phyloP scores from a whole-genome alignment of 805 yeast genomes.

The Limtongia smithiae region DNA sequence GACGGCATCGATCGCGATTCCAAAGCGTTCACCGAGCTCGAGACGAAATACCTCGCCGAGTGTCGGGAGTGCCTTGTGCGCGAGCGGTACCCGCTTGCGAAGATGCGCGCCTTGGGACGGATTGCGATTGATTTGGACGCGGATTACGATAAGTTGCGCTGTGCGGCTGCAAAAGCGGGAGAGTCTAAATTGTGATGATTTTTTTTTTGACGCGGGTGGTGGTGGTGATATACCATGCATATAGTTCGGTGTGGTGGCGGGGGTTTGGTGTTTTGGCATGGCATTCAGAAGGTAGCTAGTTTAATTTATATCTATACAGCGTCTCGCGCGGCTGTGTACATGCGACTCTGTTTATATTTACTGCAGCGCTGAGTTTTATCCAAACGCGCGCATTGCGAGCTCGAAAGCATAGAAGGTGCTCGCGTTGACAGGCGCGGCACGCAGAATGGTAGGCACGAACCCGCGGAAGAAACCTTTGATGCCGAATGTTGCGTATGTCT shows the following conservation, averaged over 20 bases:
- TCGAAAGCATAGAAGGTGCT: constrained; percentile 95
- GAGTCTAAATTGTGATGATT: neutral
- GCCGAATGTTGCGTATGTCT: constrained; percentile 58
- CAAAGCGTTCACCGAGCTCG: neutral
- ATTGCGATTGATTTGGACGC: neutral
- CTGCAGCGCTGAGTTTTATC: too few species aligned
- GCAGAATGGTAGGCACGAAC: constrained; percentile 81
- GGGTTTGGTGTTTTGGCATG: neutral
- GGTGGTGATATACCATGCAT: too few species aligned
- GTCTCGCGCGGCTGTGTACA: neutral
- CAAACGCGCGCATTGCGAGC: constrained; percentile 63
- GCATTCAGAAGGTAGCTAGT: neutral
- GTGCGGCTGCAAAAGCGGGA: neutral
- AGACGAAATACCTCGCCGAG: constrained; percentile 1
- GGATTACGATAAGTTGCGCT: constrained; percentile 1
- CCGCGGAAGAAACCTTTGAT: constrained; percentile 82
- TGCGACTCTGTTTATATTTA: neutral
- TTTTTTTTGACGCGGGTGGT: too few species aligned
- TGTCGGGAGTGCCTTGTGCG: neutral
- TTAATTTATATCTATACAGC: neutral
- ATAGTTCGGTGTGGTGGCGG: neutral
- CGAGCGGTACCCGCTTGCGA: neutral
- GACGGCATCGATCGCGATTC: constrained; percentile 10
- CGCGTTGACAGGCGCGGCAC: constrained; percentile 98
- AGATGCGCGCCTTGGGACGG: neutral